A percentile compares a stretch with the other conserved stretches of the same genome.
phyloP scores from a whole-genome alignment of 1,284 basidiomycete species.

The Thecaphora frezii region DNA sequence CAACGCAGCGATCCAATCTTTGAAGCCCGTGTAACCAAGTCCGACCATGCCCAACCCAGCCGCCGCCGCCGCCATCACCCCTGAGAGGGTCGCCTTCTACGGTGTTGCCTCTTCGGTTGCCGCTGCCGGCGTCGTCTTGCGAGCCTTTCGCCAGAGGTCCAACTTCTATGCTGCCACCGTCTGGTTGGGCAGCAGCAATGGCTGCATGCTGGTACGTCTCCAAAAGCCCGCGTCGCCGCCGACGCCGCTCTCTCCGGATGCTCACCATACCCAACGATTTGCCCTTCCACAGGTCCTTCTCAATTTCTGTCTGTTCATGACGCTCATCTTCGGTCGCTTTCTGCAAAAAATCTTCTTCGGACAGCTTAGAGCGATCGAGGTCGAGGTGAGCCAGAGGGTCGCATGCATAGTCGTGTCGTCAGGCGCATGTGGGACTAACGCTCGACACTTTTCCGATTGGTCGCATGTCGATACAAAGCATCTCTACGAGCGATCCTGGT shows the following conservation, averaged over 20 bases:
- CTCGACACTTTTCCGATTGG: slow-evolving; percentile 2
- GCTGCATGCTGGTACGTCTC: slow-evolving; percentile 42
- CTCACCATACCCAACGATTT: too few relatives aligned
- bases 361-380: slow-evolving; percentile 78
- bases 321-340: slow-evolving; percentile 74
- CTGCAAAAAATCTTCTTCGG: slow-evolving; percentile 92
- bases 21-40: too few relatives aligned
- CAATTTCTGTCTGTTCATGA: slow-evolving; percentile 82
- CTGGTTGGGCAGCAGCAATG: slow-evolving; percentile 85
- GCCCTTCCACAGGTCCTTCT: slow-evolving; percentile 77
- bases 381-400: slow-evolving; percentile 71
- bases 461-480: slow-evolving; percentile 63
- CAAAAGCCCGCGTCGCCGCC: too few relatives aligned
- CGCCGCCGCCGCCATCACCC: slow-evolving; percentile 11
- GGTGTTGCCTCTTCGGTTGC: slow-evolving; percentile 33
- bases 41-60: background rate
- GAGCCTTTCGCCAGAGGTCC: slow-evolving; percentile 78
- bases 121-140: slow-evolving; percentile 55
- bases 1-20: background rate
- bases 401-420: slow-evolving; percentile 4
- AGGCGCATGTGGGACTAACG: slow-evolving; percentile 3
- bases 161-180: slow-evolving; percentile 95
- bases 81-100: slow-evolving; percentile 40
- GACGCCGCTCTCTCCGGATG: too few relatives aligned
- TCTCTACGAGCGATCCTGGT: slow-evolving; percentile 92